A percentile compares a stretch with the other conserved stretches of the same genome.
These are phyloP conservation scores for Phytopythium mirpurense DNA, from an alignment of 352 stramenopile species.

Conservation along the genomic window DNA sequence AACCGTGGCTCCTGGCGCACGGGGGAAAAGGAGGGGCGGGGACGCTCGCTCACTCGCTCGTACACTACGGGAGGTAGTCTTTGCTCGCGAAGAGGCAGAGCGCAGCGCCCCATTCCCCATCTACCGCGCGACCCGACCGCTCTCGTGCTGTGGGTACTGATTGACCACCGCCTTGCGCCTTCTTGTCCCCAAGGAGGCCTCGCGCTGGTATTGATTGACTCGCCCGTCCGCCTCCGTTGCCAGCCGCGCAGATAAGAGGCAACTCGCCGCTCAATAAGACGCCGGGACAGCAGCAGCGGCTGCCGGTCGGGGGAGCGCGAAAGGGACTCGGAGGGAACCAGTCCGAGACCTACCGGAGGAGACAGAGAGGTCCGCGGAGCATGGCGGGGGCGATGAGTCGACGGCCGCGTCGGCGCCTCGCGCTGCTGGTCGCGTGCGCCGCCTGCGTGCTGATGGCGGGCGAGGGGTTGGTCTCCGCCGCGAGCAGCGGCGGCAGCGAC, in stretches of 20 bases:
- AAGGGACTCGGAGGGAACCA: too few species aligned
- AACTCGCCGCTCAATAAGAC: neutral
- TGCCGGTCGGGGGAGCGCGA: too few species aligned
- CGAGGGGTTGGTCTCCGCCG: neutral
- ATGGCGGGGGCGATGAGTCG: neutral
- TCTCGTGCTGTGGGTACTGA: too few species aligned
- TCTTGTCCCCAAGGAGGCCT: too few species aligned
- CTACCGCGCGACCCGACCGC: neutral
- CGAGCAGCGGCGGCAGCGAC: neutral
- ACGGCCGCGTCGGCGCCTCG: slow-evolving; percentile 1
- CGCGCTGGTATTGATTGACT: neutral
- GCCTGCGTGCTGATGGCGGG: neutral
- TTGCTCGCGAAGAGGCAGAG: neutral
- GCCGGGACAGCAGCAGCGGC: neutral
- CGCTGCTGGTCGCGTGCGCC: slow-evolving; percentile 4
- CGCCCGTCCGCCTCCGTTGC: neutral
- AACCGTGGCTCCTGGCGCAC: neutral
- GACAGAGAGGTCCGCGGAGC: neutral
- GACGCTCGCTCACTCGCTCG: neutral
- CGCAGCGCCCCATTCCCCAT: neutral
- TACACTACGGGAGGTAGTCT: too few species aligned
- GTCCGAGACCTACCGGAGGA: neutral
- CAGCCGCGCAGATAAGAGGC: neutral
- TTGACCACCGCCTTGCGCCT: too few species aligned
- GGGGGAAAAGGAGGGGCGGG: neutral